Evolutionary conservation across 2,329 filamentous ascomycete genomes (phyloP), one percentile per base, ranked within the genome.

Genomic region (Lizonia empirigonia): DNA sequence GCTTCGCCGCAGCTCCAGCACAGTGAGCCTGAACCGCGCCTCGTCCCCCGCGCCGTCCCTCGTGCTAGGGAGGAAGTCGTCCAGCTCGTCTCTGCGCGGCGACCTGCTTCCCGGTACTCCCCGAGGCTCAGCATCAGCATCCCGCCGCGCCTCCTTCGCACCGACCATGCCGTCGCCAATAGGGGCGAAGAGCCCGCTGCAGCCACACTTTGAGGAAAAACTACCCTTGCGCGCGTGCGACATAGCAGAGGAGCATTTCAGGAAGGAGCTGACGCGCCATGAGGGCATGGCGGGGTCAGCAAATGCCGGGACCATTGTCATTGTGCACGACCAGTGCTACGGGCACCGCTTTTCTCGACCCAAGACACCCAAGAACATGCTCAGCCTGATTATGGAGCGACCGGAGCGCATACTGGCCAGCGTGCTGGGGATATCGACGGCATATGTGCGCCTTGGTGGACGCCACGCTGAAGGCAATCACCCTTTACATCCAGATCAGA

Each of bases 311-410:
- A 91, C 91, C 0, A 76, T 95, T 4, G 91, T 97, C 37, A 82
- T 99, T 23, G 77, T 99, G 2, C 91, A 97, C 65, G 94, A 99
- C 76, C 87, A 89, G 44, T 96, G 93, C 74, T 99, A 97, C 70
- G 92, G 93, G 19, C 94, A 99, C 75, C 87, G 91, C 18, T 99
- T 86, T 73, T 90, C 92, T 9, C 83, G 94, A 35, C 91, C 91
- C 4, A 87, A 89, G 62, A 88, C 91, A 1, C 87, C 85, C 18
- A 88, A 88, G 64, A 81, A 78, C 35, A 82, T 83, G 13, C 80
- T 97, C 1, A 85, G 79, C 64, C 89, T 86, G 49, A 96, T 99
- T 59, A 92, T 99, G 39, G 94, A 99, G 75, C 83, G 94, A 9
- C 94, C 94, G 0, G 94, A 99, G 76, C 82, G 94, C 52, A 86